phyloP scores from a whole-genome alignment of 768 basidiomycete genomes.

The Pisolithus albus region DNA sequence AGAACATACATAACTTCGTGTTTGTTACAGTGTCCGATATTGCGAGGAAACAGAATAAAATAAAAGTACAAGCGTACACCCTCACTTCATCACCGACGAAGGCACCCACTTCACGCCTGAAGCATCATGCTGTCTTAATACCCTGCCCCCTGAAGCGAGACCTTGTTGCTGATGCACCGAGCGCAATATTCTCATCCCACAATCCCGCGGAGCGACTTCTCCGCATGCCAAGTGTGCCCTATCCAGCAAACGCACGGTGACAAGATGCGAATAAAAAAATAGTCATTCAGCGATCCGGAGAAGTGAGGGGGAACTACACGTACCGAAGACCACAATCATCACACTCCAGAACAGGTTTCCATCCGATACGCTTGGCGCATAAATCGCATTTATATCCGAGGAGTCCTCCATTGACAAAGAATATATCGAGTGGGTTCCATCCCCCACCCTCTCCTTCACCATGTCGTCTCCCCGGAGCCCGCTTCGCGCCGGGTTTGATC shows the following conservation, averaged over 20 bases:
- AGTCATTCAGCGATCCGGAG: background rate
- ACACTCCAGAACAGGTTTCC: constrained; percentile 81
- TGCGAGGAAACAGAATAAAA: background rate
- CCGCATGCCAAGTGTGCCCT: constrained; percentile 88
- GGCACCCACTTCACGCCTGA: background rate
- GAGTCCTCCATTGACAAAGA: constrained; percentile 69
- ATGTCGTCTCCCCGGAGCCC: constrained; percentile 17
- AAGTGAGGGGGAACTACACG: constrained; percentile 11
- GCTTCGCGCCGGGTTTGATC: constrained; percentile 70
- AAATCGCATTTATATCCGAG: constrained; percentile 75
- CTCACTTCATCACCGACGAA: background rate
- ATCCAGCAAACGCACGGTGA: constrained; percentile 11
- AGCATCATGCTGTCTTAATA: background rate
- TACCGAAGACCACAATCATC: constrained; percentile 82
- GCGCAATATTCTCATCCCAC: constrained; percentile 48
- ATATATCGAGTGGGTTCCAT: constrained; percentile 75
- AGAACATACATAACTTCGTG: no score
- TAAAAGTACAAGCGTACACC: background rate
- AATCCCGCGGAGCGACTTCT: constrained; percentile 73
- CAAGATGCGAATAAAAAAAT: background rate
- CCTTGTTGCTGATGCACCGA: constrained; percentile 16
- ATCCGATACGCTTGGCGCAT: constrained; percentile 75
- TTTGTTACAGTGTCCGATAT: no score
- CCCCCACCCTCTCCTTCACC: constrained; percentile 25
- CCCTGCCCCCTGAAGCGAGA: background rate